These are phyloP conservation scores for Hydnum rufescens DNA, from an alignment of 768 basidiomycete species.

Conservation along the genomic window DNA sequence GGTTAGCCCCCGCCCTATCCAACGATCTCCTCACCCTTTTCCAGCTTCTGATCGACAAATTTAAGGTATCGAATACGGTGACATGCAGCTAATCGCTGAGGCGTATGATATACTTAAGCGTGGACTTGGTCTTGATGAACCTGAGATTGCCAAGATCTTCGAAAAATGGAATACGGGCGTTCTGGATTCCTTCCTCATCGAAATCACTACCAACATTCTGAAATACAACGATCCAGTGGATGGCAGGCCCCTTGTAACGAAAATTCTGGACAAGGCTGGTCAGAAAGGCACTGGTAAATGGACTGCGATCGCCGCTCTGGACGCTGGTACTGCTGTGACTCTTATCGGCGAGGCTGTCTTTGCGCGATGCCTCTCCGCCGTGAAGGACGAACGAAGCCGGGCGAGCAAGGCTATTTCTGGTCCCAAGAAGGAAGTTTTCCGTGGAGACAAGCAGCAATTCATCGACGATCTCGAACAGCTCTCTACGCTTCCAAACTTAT, in stretches of 20 bases:
- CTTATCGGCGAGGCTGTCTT: conserved; percentile 99
- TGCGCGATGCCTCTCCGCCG: conserved; percentile 88
- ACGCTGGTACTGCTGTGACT: conserved; percentile 83
- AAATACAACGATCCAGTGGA: conserved; percentile 84
- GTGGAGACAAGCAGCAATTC: conserved; percentile 95
- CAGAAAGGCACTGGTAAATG: conserved; percentile 99
- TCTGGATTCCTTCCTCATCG: conserved; percentile 97
- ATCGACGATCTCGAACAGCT: conserved; percentile 97
- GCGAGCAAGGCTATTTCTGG: conserved; percentile 83
- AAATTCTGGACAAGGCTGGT: conserved; percentile 90
- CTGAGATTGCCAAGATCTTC: conserved; percentile 91
- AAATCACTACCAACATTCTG: conserved; percentile 94
- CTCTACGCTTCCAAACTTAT: conserved; percentile 99
- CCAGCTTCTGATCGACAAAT: too few species aligned
- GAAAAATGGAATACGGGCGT: conserved; percentile 94
- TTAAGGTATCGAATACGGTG: conserved; percentile 99
- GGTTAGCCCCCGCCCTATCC: conserved; percentile 25
- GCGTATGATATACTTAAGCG: conserved; percentile 98
- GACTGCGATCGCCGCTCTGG: conserved; percentile 94
- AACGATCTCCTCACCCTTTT: not conserved
- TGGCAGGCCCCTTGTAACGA: conserved; percentile 72
- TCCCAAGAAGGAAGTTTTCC: conserved; percentile 83
- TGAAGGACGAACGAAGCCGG: conserved; percentile 88
- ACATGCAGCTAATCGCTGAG: conserved; percentile 99
- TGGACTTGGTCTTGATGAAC: conserved; percentile 68